Base-by-base conservation (phyloP, 257 asterid genomes). In the Nicotiana otophora region DNA sequence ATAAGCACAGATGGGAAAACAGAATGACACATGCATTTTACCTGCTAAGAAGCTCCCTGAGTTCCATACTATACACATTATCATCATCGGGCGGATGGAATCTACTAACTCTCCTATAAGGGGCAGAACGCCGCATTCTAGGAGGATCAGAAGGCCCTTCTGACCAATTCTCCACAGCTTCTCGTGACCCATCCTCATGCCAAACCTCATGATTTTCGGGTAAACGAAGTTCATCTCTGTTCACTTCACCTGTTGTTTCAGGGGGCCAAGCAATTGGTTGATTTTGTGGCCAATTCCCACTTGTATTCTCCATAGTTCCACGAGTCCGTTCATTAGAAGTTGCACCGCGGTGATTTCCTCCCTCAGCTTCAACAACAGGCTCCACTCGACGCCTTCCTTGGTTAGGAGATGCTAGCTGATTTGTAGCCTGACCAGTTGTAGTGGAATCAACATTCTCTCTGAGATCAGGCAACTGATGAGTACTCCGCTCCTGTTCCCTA, bases 81-180 rank as follows among this genome's bases (percentile, higher is more conserved):
- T 96, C 98, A 82, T 94, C 99, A 81, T 94, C 96, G 26, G 98
- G 97, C n/a, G 95, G 96, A 86, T 92, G 96, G 85, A 96, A 96
- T 89, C 98, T 88, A 85, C 91, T 81, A 61, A 55, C 72, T 85
- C 98, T 89, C 84, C 97, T 84, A 28, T 66, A 48, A 67, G 92
- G 91, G 84, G 85, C 81, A 64, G 97, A 82, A 78, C 88, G 87
- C 30, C 91, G 91, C 87, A 91, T 92, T 91, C 98, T 93, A 77
- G 97, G 89, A 84, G 97, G 98, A 87, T 90, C 95, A 60, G 90
- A 87, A 88, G 95, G 94, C 79, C 93, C 93, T 84, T 85, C 91
- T 17, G 97, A 87, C 98, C 95, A 91, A 86, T 85, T 92, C 79
- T 87, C 91, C 72, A 81, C 90, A 83, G 92, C 89, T 89, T 90